Percentiles rank a stretch among this genome's conserved stretches.
phyloP scores from a whole-genome alignment of 805 yeast species.

The Barnettozyma populi region DNA sequence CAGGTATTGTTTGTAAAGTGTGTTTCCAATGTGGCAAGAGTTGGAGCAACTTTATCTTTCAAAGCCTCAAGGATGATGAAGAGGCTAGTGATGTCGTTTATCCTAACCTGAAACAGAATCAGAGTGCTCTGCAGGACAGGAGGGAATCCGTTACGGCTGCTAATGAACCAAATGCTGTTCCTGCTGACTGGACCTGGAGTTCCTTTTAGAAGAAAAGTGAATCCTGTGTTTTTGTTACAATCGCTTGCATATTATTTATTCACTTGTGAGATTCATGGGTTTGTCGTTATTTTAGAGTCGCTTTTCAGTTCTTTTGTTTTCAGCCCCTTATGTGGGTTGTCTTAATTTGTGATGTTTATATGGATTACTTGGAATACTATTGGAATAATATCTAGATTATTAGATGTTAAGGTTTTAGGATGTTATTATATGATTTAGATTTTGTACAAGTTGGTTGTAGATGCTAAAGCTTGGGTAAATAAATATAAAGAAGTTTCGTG shows the following conservation, averaged over 20 bases:
- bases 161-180: conserved; percentile 30
- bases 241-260: background rate
- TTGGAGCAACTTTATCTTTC: conserved; percentile 38
- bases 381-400: background rate
- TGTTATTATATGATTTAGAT: background rate
- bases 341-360: background rate
- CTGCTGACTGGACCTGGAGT: conserved; percentile 68
- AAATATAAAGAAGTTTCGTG: too few relatives aligned
- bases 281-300: background rate
- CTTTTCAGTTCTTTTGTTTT: background rate
- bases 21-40: conserved; percentile 53
- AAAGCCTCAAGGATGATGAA: conserved; percentile 19
- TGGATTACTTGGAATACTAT: background rate
- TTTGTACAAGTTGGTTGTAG: background rate
- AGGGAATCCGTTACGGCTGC: background rate
- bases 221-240: background rate
- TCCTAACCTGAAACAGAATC: conserved; percentile 13
- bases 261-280: background rate
- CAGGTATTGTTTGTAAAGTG: conserved; percentile 54
- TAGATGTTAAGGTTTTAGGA: background rate
- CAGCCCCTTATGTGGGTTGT: too few relatives aligned
- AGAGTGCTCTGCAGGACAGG: background rate
- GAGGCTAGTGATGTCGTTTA: conserved; percentile 6
- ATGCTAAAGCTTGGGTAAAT: too few relatives aligned
- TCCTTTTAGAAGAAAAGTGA: conserved; percentile 36